Evolutionary conservation across 495 filamentous ascomycete species (phyloP).

Genomic region (Elasticomyces elasticus): DNA sequence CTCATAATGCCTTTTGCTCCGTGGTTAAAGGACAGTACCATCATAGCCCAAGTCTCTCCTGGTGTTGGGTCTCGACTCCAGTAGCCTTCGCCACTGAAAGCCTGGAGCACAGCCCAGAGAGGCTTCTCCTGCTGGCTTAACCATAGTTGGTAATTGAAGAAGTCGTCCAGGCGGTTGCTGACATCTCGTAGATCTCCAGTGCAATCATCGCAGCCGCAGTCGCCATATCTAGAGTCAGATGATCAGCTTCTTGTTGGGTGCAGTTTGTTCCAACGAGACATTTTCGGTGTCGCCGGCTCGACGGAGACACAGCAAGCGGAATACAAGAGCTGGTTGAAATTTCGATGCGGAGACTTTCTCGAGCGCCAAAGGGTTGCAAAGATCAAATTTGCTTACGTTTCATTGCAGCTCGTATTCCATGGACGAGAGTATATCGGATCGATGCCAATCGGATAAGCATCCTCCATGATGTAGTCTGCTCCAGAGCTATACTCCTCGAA

Average conservation of each 20-base stretch:
- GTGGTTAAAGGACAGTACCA: conserved; percentile 50
- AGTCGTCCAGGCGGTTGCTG: conserved; percentile 41
- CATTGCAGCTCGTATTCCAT: conserved; percentile 48
- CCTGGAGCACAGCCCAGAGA: conserved; percentile 53
- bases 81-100: conserved; percentile 52
- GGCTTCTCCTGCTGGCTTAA: conserved; percentile 39
- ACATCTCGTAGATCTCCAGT: conserved; percentile 47
- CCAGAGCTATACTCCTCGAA: conserved; percentile 50
- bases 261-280: too few relatives aligned
- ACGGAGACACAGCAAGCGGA: too few relatives aligned
- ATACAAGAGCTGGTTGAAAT: too few relatives aligned
- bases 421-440: conserved; percentile 39
- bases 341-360: too few relatives aligned
- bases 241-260: too few relatives aligned
- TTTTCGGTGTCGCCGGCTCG: too few relatives aligned
- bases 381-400: too few relatives aligned
- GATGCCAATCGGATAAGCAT: conserved; percentile 56
- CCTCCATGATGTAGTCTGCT: conserved; percentile 57
- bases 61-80: conserved; percentile 49
- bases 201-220: conserved; percentile 67
- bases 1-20: conserved; percentile 43
- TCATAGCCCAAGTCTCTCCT: conserved; percentile 51
- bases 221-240: too few relatives aligned
- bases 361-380: too few relatives aligned
- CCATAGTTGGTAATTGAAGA: conserved; percentile 36